These are phyloP conservation scores for Lachancea kluyveri DNA, from an alignment of 805 yeast species.

Conservation along the genomic window DNA sequence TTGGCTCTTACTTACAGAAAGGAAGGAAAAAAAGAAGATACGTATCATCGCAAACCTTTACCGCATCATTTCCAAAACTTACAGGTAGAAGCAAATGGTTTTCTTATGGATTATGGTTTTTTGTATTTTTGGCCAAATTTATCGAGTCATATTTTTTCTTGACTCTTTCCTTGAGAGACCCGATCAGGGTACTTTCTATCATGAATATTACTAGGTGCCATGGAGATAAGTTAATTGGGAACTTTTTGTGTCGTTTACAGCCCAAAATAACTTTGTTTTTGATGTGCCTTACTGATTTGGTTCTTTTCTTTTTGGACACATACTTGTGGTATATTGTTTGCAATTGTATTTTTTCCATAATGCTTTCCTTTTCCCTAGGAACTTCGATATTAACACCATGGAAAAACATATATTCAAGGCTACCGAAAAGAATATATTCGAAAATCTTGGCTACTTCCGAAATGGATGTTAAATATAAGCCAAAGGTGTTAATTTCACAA, in stretches of 20 bases:
- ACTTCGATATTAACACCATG: conserved; percentile 86
- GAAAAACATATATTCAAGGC: conserved; percentile 69
- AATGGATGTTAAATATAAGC: conserved; percentile 40
- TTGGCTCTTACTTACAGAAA: conserved; percentile 36
- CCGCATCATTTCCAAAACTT: conserved; percentile 50
- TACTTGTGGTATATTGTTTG: conserved; percentile 82
- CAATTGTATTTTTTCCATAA: conserved; percentile 68
- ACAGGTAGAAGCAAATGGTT: conserved; percentile 49
- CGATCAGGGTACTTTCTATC: conserved; percentile 59
- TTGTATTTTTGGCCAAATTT: conserved; percentile 62
- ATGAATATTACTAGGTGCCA: conserved; percentile 51
- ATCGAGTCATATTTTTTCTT: conserved; percentile 74
- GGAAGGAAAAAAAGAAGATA: conserved; percentile 34
- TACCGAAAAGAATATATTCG: conserved; percentile 71
- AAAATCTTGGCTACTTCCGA: conserved; percentile 53
- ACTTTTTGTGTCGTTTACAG: conserved; percentile 47
- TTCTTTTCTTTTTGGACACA: conserved; percentile 72
- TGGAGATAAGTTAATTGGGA: conserved; percentile 55
- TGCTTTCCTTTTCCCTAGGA: conserved; percentile 66
- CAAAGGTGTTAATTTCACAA: conserved; percentile 56
- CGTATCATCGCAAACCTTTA: conserved; percentile 51
- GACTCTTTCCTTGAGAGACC: conserved; percentile 66
- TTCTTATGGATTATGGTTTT: conserved; percentile 64
- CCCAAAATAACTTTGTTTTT: conserved; percentile 49
- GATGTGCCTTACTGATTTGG: conserved; percentile 54